phyloP scores from a whole-genome alignment of 345 rosid genomes.

The Boechera divaricarpa region DNA sequence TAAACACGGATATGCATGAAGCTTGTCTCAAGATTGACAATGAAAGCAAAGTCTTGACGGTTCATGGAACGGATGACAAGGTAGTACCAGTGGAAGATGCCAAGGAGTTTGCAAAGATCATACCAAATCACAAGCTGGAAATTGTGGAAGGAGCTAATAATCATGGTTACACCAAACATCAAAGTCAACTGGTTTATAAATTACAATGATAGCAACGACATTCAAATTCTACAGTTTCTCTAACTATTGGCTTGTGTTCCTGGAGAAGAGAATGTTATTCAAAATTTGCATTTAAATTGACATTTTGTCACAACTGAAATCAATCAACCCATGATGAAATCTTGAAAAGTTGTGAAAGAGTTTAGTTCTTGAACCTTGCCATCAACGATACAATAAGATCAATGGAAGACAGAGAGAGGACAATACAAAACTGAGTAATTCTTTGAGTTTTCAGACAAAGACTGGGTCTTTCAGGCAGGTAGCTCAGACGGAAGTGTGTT shows the following conservation, averaged over 20 bases:
- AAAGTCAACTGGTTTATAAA: too few relatives aligned
- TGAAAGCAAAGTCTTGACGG: too few relatives aligned
- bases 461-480: slow-evolving; percentile 14
- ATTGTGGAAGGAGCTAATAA: too few relatives aligned
- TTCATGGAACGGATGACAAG: too few relatives aligned
- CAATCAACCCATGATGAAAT: slow-evolving; percentile 12
- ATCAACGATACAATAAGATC: too few relatives aligned
- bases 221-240: neutral
- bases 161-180: too few relatives aligned
- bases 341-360: slow-evolving; percentile 16
- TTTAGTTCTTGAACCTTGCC: slow-evolving; percentile 2
- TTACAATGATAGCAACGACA: neutral
- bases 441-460: neutral
- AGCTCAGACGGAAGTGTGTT: slow-evolving; percentile 72
- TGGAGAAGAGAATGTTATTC: neutral
- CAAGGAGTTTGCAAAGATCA: too few relatives aligned
- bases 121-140: neutral
- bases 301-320: neutral
- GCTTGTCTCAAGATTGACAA: neutral
- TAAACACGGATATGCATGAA: neutral
- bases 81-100: neutral
- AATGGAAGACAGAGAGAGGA: neutral
- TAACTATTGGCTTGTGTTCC: neutral
- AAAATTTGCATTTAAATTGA: neutral
- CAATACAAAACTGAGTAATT: neutral